Conservation (phyloP, 2,329 filamentous ascomycete species). For the Reticulascus tulasneorum region DNA sequence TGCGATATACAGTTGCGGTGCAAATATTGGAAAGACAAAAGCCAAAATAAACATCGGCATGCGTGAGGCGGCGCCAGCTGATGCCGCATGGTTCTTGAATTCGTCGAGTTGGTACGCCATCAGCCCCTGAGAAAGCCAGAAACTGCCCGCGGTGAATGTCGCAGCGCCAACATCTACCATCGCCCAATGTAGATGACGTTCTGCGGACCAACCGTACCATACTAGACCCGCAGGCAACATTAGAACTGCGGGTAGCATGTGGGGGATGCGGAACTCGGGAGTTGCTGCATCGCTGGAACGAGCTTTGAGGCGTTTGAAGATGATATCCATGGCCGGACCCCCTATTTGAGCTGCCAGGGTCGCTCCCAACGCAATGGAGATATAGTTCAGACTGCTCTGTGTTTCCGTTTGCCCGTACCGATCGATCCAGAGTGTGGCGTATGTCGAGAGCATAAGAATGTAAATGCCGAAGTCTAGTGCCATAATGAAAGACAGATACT, state of each 20-base stretch:
- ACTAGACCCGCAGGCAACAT: slow-evolving; percentile 52
- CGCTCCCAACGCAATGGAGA: slow-evolving; percentile 43
- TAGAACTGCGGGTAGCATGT: slow-evolving; percentile 49
- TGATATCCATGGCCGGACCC: slow-evolving; percentile 31
- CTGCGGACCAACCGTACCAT: slow-evolving; percentile 55
- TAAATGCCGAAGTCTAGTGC: slow-evolving; percentile 47
- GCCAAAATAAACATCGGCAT: slow-evolving; percentile 49
- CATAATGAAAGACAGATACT: slow-evolving; percentile 39
- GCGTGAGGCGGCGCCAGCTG: slow-evolving; percentile 46
- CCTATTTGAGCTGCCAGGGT: slow-evolving; percentile 31
- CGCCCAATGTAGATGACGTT: slow-evolving; percentile 49
- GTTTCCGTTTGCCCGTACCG: slow-evolving; percentile 41
- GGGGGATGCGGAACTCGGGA: slow-evolving; percentile 47
- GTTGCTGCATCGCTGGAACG: slow-evolving; percentile 7
- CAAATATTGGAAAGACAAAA: slow-evolving; percentile 54
- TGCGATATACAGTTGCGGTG: slow-evolving; percentile 29
- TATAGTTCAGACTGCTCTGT: slow-evolving; percentile 44
- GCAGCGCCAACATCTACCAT: slow-evolving; percentile 53
- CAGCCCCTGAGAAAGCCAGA: slow-evolving; percentile 48
- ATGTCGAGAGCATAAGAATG: slow-evolving; percentile 50
- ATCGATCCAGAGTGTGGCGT: slow-evolving; percentile 42
- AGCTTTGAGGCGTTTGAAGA: slow-evolving; percentile 22
- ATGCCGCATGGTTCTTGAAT: slow-evolving; percentile 27
- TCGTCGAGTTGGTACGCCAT: slow-evolving; percentile 55
- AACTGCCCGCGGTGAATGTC: slow-evolving; percentile 50